These are phyloP conservation scores for Alternaria conjuncta DNA, from an alignment of 2,329 filamentous ascomycete species.

Conservation along the genomic window DNA sequence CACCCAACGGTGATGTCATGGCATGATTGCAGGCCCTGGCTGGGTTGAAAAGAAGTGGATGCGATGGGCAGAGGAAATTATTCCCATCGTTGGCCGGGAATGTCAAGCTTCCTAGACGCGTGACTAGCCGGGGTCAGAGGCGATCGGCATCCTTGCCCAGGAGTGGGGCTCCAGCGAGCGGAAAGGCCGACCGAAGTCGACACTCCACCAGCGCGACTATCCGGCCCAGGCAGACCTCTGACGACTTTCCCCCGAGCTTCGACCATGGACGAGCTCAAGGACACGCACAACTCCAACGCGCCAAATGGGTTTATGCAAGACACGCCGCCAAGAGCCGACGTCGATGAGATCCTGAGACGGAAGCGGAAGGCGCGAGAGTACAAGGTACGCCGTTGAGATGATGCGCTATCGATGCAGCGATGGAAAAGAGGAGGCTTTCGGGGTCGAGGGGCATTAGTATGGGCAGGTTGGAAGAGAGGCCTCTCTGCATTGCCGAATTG, in stretches of 20 bases:
- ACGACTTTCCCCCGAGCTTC: constrained; percentile 23
- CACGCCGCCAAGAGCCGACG: constrained; percentile 53
- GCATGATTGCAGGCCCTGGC: neutral
- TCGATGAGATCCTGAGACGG: constrained; percentile 57
- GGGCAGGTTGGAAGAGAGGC: neutral
- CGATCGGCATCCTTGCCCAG: constrained; percentile 5
- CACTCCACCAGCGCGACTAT: constrained; percentile 22
- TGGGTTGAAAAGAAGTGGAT: neutral
- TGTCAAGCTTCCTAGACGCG: constrained; percentile 17
- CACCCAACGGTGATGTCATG: constrained; percentile 5
- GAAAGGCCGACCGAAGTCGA: constrained; percentile 14
- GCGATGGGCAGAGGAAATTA: neutral
- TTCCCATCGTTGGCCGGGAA: neutral
- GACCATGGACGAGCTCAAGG: constrained; percentile 40
- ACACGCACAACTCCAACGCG: constrained; percentile 33
- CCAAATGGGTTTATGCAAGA: constrained; percentile 35
- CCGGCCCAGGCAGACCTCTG: constrained; percentile 24
- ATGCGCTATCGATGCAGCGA: neutral
- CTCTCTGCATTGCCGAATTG: constrained; percentile 21
- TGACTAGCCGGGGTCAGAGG: constrained; percentile 14
- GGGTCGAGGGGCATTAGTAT: neutral
- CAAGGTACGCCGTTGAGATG: constrained; percentile 47
- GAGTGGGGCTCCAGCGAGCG: constrained; percentile 23
- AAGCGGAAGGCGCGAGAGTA: constrained; percentile 60
- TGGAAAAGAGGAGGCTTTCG: neutral